These are phyloP conservation scores for Beauveria sp. DNA, from an alignment of 2,329 filamentous ascomycete genomes.

Conservation along the genomic window DNA sequence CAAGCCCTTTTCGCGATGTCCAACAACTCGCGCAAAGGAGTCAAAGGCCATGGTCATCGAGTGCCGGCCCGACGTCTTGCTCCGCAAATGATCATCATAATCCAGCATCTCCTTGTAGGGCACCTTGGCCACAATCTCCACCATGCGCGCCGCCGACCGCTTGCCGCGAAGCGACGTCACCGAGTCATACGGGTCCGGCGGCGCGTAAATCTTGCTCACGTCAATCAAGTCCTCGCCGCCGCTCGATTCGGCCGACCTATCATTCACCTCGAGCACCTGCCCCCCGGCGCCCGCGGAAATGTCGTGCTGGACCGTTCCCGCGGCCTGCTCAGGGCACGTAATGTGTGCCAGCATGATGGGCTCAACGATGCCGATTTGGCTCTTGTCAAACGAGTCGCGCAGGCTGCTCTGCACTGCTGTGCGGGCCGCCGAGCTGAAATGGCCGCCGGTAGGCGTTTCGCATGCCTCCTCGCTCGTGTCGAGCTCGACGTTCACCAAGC, in stretches of 20 bases:
- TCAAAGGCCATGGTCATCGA: slow-evolving; percentile 52
- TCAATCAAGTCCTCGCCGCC: slow-evolving; percentile 49
- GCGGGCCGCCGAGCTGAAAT: slow-evolving; percentile 57
- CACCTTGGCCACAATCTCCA: slow-evolving; percentile 74
- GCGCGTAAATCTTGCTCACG: slow-evolving; percentile 70
- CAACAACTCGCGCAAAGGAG: slow-evolving; percentile 48
- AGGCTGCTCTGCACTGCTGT: slow-evolving; percentile 63
- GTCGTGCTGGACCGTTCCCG: slow-evolving; percentile 78
- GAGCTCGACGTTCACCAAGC: slow-evolving; percentile 61
- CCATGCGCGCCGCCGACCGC: slow-evolving; percentile 40
- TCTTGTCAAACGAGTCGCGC: slow-evolving; percentile 47
- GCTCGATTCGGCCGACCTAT: slow-evolving; percentile 31
- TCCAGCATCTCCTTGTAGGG: slow-evolving; percentile 96
- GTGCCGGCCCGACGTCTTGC: slow-evolving; percentile 76
- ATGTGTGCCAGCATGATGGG: slow-evolving; percentile 91
- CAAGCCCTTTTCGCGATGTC: slow-evolving; percentile 44
- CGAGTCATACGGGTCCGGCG: slow-evolving; percentile 71
- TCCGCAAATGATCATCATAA: slow-evolving; percentile 81
- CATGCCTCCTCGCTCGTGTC: slow-evolving; percentile 50
- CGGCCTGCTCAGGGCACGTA: slow-evolving; percentile 70
- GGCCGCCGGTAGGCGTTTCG: slow-evolving; percentile 54
- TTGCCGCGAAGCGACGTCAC: slow-evolving; percentile 49
- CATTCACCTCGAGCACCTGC: slow-evolving; percentile 64
- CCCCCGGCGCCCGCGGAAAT: slow-evolving; percentile 65
- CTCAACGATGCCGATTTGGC: slow-evolving; percentile 67